These are phyloP conservation scores for Tetracladium maxilliforme DNA, from an alignment of 2,329 filamentous ascomycete genomes.

Conservation along the genomic window DNA sequence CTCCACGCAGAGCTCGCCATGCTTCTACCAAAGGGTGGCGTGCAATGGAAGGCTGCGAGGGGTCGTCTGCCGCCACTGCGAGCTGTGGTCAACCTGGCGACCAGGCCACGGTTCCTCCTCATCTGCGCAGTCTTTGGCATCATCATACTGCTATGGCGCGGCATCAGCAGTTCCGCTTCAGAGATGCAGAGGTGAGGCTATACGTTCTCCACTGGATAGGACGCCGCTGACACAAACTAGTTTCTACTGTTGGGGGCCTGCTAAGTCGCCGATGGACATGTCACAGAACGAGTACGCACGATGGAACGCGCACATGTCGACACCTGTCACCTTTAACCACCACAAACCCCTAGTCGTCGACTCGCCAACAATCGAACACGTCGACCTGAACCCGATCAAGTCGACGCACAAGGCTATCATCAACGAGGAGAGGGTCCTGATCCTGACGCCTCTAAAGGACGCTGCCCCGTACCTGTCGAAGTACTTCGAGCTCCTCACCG, in stretches of 20 bases:
- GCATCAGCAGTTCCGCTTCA: constrained; percentile 62
- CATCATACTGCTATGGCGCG: constrained; percentile 75
- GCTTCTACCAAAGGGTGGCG: constrained; percentile 80
- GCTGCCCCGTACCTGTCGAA: constrained; percentile 69
- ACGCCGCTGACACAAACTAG: constrained; percentile 27
- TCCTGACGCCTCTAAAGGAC: constrained; percentile 87
- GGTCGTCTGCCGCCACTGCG: constrained; percentile 64
- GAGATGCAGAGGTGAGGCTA: constrained; percentile 78
- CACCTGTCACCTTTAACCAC: constrained; percentile 92
- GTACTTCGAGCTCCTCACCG: constrained; percentile 84
- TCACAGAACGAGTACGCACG: constrained; percentile 75
- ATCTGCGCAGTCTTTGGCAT: constrained; percentile 55
- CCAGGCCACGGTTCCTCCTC: constrained; percentile 64
- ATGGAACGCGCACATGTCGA: constrained; percentile 81
- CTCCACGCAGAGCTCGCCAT: constrained; percentile 39
- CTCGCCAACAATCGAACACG: constrained; percentile 58
- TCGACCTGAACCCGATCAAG: constrained; percentile 74
- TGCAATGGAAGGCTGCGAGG: constrained; percentile 85
- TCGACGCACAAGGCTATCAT: constrained; percentile 65
- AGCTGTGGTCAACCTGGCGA: constrained; percentile 54
- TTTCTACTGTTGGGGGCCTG: constrained; percentile 94
- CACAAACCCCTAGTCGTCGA: constrained; percentile 81
- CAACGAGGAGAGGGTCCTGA: constrained; percentile 78
- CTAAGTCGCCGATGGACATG: constrained; percentile 95
- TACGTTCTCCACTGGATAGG: neutral